Evolutionary conservation across 257 asterid species (phyloP).

Genomic region (Nicotiana tabacum): DNA sequence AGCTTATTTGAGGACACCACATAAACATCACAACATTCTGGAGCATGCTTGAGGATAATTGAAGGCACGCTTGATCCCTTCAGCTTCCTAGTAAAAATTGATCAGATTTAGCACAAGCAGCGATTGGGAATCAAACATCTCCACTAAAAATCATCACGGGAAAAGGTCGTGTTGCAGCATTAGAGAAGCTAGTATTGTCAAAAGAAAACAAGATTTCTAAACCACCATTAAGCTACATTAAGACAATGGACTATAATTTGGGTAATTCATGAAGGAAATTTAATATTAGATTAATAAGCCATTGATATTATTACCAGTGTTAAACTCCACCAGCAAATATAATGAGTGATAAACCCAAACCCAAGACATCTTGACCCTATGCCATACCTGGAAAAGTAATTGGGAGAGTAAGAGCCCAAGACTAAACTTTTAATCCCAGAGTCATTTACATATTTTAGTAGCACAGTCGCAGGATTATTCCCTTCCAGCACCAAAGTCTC

Average conservation of each 20-base stretch:
- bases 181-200: not conserved
- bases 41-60: slow-evolving; percentile 61
- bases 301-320: not conserved
- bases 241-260: not conserved
- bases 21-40: slow-evolving; percentile 47
- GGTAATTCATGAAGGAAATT: not conserved
- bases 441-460: slow-evolving; percentile 52
- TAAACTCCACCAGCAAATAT: not conserved
- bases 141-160: not conserved
- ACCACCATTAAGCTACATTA: not conserved
- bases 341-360: not conserved
- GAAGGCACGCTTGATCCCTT: slow-evolving; percentile 62
- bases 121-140: not conserved
- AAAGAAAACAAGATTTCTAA: not conserved
- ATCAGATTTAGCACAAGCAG: not conserved
- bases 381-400: slow-evolving; percentile 50
- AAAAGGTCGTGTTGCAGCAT: not conserved
- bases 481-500: slow-evolving; percentile 72
- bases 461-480: slow-evolving; percentile 59
- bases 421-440: slow-evolving; percentile 51
- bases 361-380: not conserved
- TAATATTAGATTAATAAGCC: not conserved
- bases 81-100: slow-evolving; percentile 38
- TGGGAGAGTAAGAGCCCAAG: slow-evolving; percentile 67
- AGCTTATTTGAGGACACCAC: slow-evolving; percentile 51